These are phyloP conservation scores for Neostapfia colusana DNA, from an alignment of 176 grass and related monocot species.

Conservation along the genomic window DNA sequence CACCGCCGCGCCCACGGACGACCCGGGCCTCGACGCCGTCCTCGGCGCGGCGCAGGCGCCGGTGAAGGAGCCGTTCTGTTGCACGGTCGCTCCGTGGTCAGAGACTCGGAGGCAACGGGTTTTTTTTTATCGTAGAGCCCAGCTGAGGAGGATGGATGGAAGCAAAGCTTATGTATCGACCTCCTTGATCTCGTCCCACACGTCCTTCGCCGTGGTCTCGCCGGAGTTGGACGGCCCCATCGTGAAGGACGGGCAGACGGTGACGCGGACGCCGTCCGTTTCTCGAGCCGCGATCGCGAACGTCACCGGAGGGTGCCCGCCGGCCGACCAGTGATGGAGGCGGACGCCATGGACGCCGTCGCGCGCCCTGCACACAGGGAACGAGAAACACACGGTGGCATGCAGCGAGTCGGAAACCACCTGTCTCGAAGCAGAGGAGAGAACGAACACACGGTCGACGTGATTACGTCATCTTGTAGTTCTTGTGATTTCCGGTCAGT, in stretches of 20 bases:
- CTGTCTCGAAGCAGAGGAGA: not conserved
- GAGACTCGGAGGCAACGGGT: not conserved
- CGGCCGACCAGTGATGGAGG: constrained; percentile 71
- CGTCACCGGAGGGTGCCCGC: constrained; percentile 58
- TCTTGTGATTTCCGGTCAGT: constrained; percentile 77
- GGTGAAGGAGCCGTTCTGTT: constrained; percentile 71
- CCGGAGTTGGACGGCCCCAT: constrained; percentile 55
- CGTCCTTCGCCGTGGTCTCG: constrained; percentile 57
- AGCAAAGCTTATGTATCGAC: not conserved
- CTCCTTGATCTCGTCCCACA: constrained; percentile 81
- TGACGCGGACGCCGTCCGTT: constrained; percentile 64
- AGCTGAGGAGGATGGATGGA: too few species aligned
- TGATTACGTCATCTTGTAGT: constrained; percentile 75
- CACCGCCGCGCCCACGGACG: constrained; percentile 80
- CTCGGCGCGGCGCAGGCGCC: constrained; percentile 13
- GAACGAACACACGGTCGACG: not conserved
- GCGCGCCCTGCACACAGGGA: constrained; percentile 33
- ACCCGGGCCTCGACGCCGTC: constrained; percentile 52
- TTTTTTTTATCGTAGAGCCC: not conserved
- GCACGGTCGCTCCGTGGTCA: not conserved
- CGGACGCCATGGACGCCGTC: constrained; percentile 80
- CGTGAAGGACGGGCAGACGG: constrained; percentile 67
- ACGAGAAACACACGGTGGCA: not conserved
- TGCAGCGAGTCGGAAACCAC: not conserved
- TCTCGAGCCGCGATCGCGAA: constrained; percentile 80